A percentile compares a stretch with the other conserved stretches of the same genome.
Evolutionary conservation across 2,329 filamentous ascomycete genomes (phyloP).

Genomic region (Cytospora mali): DNA sequence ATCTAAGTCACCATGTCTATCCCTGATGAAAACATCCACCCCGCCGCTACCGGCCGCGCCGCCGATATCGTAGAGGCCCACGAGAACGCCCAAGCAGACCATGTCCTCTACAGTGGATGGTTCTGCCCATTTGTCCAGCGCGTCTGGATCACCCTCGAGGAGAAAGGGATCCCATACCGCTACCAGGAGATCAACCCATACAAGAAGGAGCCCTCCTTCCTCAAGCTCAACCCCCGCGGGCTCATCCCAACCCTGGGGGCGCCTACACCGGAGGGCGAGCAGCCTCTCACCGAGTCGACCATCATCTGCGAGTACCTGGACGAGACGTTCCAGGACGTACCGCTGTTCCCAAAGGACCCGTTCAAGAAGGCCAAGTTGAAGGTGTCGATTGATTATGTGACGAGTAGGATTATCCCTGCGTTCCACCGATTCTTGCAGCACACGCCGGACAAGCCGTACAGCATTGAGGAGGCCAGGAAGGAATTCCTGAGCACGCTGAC

Average conservation of each 20-base stretch:
- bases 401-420: constrained; percentile 64
- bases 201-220: constrained; percentile 66
- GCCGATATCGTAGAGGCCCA: constrained; percentile 42
- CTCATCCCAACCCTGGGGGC: constrained; percentile 69
- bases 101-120: constrained; percentile 65
- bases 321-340: constrained; percentile 61
- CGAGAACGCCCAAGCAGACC: constrained; percentile 43
- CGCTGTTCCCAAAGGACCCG: constrained; percentile 59
- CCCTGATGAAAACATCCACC: constrained; percentile 40
- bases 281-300: constrained; percentile 69
- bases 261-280: constrained; percentile 38
- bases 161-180: constrained; percentile 71
- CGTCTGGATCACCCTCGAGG: constrained; percentile 69
- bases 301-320: constrained; percentile 75
- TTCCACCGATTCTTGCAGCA: constrained; percentile 65
- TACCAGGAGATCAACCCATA: constrained; percentile 78
- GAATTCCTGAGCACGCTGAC: constrained; percentile 94
- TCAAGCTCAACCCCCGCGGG: constrained; percentile 71
- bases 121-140: constrained; percentile 71
- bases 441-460: constrained; percentile 61
- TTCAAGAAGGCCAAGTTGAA: constrained; percentile 65
- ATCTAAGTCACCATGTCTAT: constrained; percentile 39
- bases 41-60: constrained; percentile 53
- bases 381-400: constrained; percentile 74
- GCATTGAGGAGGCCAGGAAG: constrained; percentile 99